Evolutionary conservation across 2,329 filamentous ascomycete genomes (phyloP).

Genomic region (Cladophialophora bantiana): DNA sequence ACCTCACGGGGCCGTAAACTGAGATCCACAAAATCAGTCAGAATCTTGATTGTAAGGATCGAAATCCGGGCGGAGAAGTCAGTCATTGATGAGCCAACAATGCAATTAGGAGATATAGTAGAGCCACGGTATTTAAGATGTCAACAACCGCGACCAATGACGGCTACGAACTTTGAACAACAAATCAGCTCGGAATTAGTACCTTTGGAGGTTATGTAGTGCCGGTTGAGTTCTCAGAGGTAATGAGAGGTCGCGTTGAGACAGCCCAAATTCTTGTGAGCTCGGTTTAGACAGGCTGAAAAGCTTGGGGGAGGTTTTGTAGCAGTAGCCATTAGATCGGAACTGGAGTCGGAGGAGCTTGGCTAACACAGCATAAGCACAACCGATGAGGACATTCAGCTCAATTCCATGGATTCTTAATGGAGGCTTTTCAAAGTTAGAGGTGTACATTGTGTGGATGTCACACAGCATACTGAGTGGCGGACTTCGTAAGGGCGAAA

Average conservation of each 20-base stretch:
- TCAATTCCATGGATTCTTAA: neutral
- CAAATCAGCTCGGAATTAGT: neutral
- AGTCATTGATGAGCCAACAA: neutral
- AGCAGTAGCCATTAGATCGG: neutral
- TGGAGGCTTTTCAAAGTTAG: neutral
- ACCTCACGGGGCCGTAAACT: neutral
- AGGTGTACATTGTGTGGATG: neutral
- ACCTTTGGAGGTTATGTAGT: neutral
- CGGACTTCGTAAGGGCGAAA: neutral
- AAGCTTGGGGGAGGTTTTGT: neutral
- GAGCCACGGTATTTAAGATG: neutral
- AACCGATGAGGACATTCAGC: neutral
- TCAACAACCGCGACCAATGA: neutral
- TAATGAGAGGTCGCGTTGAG: neutral
- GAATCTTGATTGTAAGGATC: neutral
- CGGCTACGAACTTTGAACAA: neutral
- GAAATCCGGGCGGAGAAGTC: neutral
- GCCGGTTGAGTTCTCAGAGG: neutral
- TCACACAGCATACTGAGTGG: neutral
- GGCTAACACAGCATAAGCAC: neutral
- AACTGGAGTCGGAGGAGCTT: neutral
- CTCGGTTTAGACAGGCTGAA: neutral
- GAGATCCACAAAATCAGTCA: conserved; percentile 1
- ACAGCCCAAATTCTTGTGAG: neutral
- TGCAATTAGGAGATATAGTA: neutral